phyloP scores from a whole-genome alignment of 768 basidiomycete species.

The Phlebiopsis gigantea region DNA sequence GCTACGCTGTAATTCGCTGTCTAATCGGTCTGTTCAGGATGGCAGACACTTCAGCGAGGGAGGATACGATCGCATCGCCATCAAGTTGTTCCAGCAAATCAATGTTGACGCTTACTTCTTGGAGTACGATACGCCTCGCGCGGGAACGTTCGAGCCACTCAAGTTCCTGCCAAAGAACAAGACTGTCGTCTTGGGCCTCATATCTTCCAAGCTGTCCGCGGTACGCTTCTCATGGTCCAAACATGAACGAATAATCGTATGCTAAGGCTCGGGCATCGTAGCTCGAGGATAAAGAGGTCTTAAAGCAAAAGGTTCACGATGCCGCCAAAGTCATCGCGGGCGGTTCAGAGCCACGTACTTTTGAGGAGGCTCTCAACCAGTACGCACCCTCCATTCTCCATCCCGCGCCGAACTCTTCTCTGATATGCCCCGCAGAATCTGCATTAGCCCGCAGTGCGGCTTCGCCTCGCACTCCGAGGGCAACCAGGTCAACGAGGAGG shows the following conservation, averaged over 20 bases:
- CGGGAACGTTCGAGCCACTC: conserved; percentile 56
- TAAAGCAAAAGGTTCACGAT: conserved; percentile 35
- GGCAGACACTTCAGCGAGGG: conserved; percentile 57
- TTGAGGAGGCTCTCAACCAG: conserved; percentile 38
- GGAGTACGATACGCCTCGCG: conserved; percentile 61
- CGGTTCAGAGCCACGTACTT: conserved; percentile 30
- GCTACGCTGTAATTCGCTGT: not conserved
- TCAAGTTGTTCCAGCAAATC: conserved; percentile 51
- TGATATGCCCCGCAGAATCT: conserved; percentile 25
- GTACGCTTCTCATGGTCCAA: conserved; percentile 16
- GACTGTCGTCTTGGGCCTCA: conserved; percentile 35
- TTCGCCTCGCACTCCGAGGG: conserved; percentile 44
- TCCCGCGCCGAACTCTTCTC: not conserved
- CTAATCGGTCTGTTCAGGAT: conserved; percentile 25
- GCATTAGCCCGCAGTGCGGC: conserved; percentile 47
- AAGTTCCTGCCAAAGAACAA: conserved; percentile 43
- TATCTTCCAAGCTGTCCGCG: conserved; percentile 38
- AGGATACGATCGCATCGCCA: conserved; percentile 49
- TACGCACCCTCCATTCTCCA: conserved; percentile 13
- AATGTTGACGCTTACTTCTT: conserved; percentile 53
- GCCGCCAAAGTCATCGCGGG: conserved; percentile 39
- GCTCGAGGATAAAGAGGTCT: conserved; percentile 37
- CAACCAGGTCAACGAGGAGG: conserved; percentile 31
- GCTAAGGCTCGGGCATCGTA: not conserved
- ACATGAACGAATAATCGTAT: not conserved